A percentile compares a stretch with the other conserved stretches of the same genome.
Evolutionary conservation across 371 early-diverging fungal genomes (phyloP).

Genomic region (Neoconidiobolus thromboides): DNA sequence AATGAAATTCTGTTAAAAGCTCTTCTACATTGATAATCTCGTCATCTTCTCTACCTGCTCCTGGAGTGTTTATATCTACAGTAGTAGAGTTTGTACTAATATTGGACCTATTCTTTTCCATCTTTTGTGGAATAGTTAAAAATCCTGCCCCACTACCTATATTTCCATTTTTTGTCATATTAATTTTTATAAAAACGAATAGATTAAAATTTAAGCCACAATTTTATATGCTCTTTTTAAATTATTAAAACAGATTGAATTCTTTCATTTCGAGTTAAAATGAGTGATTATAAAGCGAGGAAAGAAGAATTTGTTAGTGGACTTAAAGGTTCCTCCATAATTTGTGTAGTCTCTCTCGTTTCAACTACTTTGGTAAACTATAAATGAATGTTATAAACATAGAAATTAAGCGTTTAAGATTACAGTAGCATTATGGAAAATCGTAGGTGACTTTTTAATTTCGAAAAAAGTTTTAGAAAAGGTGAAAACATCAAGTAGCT

Average conservation of each 20-base stretch:
- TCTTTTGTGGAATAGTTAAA: too few species aligned
- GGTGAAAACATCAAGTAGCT: not conserved
- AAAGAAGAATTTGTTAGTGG: not conserved
- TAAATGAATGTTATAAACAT: not conserved
- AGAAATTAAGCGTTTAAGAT: not conserved
- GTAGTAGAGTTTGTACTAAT: too few species aligned
- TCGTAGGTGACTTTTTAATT: not conserved
- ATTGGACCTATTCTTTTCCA: too few species aligned
- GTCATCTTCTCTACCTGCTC: too few species aligned
- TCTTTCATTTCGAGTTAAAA: not conserved
- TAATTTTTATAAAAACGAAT: too few species aligned
- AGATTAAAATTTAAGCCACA: too few species aligned
- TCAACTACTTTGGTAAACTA: not conserved
- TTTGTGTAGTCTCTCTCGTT: not conserved
- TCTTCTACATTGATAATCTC: not conserved
- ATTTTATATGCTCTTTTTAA: too few species aligned
- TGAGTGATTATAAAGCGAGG: not conserved
- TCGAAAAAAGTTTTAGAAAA: not conserved
- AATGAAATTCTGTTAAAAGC: not conserved
- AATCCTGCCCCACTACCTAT: too few species aligned
- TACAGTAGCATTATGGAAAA: not conserved
- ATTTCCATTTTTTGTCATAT: too few species aligned
- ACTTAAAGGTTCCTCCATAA: conserved; percentile 5
- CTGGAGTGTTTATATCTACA: too few species aligned
- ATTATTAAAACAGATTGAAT: too few species aligned